Evolutionary conservation across 352 stramenopile species (phyloP), one percentile per base, ranked within the genome.

Genomic region (Globisporangium uncinulatum): DNA sequence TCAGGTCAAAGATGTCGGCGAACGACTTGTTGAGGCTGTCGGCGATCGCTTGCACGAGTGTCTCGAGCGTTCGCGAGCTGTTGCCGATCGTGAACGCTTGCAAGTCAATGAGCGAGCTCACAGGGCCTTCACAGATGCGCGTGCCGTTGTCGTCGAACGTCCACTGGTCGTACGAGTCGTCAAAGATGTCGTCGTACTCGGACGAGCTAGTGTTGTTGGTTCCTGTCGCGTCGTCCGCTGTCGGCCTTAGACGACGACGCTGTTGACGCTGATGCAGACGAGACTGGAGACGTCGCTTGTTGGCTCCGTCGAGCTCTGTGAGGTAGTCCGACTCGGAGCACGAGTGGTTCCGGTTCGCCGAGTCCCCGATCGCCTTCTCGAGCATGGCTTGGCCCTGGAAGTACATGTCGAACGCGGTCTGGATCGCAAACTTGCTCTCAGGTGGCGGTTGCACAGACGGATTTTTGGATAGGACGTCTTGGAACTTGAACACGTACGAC

Each of bases 301-400:
- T 41, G 15, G 29, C 17, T 21, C 19, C 8, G 39, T 74, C 61
- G 4, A 72, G 54, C 13, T 77, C 59, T 1, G 49, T 60, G 34
- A 59, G 61, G 20, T 57, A 37, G 47, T 83, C 74, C 7, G 69
- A 77, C n/a, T 68, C 48, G 17, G 59, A 66, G 54, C 74, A 83
- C 29, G 62, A 62, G 54, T 83, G 70, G 14, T 68, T 66, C n/a
- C 64, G 48, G 19, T 60, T 61, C 21, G 54, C 56, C 0, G 66
- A 58, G 37, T 83, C 73, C 6, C 59, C 66, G 6, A 76, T 67
- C 1, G 67, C 62, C 14, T 66, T 59, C 34, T 84, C 74, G 21
- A 79, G 31, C 57, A 76, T 67, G 36, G 73, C 51, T n/a, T 67
- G 74, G 6, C 64, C 74, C 20, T 77, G 71, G 7, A 84, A 44